A percentile compares a stretch with the other conserved stretches of the same genome.
Evolutionary conservation across 2,329 filamentous ascomycete species (phyloP).

Genomic region (Verticillium klebahnii): DNA sequence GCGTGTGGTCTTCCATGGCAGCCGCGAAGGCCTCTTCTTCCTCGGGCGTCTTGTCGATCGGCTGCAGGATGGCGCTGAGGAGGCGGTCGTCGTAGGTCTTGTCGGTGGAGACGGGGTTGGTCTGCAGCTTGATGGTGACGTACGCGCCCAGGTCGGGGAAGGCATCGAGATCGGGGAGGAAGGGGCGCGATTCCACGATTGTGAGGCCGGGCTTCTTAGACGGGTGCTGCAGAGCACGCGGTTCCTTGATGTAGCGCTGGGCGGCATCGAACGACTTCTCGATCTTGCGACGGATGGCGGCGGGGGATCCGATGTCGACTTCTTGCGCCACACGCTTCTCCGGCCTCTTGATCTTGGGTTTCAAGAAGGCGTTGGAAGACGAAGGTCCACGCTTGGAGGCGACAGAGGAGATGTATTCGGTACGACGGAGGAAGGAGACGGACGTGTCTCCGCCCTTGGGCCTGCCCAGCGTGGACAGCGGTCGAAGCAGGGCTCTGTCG

Average conservation of each 20-base stretch:
- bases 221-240: constrained; percentile 51
- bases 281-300: constrained; percentile 64
- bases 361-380: constrained; percentile 25
- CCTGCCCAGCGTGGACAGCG: constrained; percentile 80
- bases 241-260: constrained; percentile 48
- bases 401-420: constrained; percentile 81
- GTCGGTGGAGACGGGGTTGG: constrained; percentile 54
- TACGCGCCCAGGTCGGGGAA: constrained; percentile 67
- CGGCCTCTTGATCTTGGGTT: constrained; percentile 24
- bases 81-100: constrained; percentile 56
- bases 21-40: constrained; percentile 48
- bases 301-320: constrained; percentile 56
- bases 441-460: constrained; percentile 69
- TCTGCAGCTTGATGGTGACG: constrained; percentile 64
- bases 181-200: constrained; percentile 54
- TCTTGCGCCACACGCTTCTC: constrained; percentile 51
- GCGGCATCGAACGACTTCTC: constrained; percentile 56
- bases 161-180: constrained; percentile 63
- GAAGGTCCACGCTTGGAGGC: constrained; percentile 47
- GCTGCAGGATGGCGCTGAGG: constrained; percentile 56
- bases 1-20: constrained; percentile 48
- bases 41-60: constrained; percentile 49
- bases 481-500: constrained; percentile 78
- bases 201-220: constrained; percentile 42
- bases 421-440: constrained; percentile 91